Base-by-base conservation (phyloP, 352 stramenopile species). In the Pythium utonaiense region DNA sequence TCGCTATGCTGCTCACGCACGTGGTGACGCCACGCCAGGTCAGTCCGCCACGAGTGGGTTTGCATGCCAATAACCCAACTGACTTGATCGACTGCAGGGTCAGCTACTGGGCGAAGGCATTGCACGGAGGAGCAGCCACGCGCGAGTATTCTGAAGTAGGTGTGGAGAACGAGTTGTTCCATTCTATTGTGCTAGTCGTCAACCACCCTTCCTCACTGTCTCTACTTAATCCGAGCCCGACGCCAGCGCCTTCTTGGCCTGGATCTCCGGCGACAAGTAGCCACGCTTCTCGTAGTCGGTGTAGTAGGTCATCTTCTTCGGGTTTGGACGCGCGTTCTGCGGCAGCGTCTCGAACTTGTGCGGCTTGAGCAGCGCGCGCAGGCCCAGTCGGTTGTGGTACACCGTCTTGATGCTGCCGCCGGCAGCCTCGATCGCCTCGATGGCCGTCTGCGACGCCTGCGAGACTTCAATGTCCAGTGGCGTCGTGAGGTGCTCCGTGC, bases 271-370 rank as follows among this genome's bases (percentile, higher is more conserved):
- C 70, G 94, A 97, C 64, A 99, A 74, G 83, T 99, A 99, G 48
- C 97, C 97, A 62, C 96, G 84, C 70, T 98, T 97, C 38, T 96
- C 88, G 73, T 91, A 98, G 83, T 98, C 84, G 33, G 93, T 96
- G 83, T 99, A 99, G 79, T 98, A 98, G 53, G 85, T 79, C 83
- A 99, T 97, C 69, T 98, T 96, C 76, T 97, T 98, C 27, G 96
- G 96, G 44, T 91, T 92, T 42, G 97, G 97, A 60, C 96, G 88
- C 17, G 97, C 96, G 52, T 87, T 80, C 76, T 93, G 93, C 28
- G 96, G 96, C 27, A 99, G 71, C 25, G 78, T 79, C 60, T 97
- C 86, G 64, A 98, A 99, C 75, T 99, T 99, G 67, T 99, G 71
- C 28, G 97, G 97, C 76, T 95, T 95, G 40, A 99, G 80, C 52